Percentiles rank a stretch among this genome's conserved stretches.
Conservation (phyloP, 208 protist genomes). For the Histomonas meleagridis region DNA sequence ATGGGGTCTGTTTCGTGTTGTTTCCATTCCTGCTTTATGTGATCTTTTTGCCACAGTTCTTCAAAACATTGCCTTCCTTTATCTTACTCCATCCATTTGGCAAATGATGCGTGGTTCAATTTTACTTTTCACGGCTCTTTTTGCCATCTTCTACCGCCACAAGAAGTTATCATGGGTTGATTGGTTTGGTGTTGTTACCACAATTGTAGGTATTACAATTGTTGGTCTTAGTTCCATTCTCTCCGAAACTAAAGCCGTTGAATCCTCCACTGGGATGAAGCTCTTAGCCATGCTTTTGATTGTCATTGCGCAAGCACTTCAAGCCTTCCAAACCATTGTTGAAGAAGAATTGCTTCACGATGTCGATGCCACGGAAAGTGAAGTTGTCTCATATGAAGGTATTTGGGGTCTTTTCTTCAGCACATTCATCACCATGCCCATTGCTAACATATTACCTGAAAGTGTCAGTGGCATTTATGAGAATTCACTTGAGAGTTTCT, state of each 20-base stretch:
- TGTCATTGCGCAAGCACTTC: neutral
- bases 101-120: constrained; percentile 21
- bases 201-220: neutral
- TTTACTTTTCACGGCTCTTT: neutral
- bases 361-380: neutral
- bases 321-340: constrained; percentile 7
- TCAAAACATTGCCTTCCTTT: neutral
- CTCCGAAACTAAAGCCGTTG: neutral
- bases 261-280: neutral
- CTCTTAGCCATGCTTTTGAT: neutral
- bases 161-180: neutral
- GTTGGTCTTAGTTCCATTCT: neutral
- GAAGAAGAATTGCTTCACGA: constrained; percentile 33
- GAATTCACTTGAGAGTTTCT: neutral
- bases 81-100: neutral
- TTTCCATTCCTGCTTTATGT: neutral
- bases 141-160: neutral
- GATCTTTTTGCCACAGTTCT: neutral
- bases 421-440: neutral
- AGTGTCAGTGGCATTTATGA: neutral
- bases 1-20: neutral
- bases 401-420: neutral
- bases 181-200: neutral
- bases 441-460: neutral
- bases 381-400: constrained; percentile 17